These are phyloP conservation scores for Magnaporthiopsis rhizophila DNA, from an alignment of 2,329 filamentous ascomycete species.

Conservation along the genomic window DNA sequence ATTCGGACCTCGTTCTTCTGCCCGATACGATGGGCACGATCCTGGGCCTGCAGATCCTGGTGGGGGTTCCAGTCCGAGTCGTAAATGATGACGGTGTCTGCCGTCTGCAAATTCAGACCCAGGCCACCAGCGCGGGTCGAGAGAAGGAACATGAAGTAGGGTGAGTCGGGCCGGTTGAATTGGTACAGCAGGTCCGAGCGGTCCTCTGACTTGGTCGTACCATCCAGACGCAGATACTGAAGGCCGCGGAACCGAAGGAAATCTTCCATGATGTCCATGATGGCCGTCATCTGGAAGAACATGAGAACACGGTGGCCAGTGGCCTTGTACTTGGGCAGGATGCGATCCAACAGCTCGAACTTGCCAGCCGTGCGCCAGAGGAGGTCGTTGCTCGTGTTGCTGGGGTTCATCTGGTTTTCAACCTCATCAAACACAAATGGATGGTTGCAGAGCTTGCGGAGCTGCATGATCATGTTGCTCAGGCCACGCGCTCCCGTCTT, in stretches of 20 bases:
- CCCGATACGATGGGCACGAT: constrained; percentile 99
- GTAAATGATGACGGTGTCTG: constrained; percentile 98
- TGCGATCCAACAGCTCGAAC: constrained; percentile 87
- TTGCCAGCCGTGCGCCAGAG: constrained; percentile 95
- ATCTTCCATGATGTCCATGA: constrained; percentile 99
- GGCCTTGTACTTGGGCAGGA: constrained; percentile 86
- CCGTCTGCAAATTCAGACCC: constrained; percentile 92
- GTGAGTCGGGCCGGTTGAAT: constrained; percentile 85
- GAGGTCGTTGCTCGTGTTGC: constrained; percentile 79
- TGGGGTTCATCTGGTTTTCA: constrained; percentile 95
- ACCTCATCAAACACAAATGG: constrained; percentile 98
- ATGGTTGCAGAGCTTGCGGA: constrained; percentile 97
- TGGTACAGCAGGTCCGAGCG: constrained; percentile 80
- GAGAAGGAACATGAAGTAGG: constrained; percentile 97
- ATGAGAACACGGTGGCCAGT: constrained; percentile 94
- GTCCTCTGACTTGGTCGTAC: constrained; percentile 95
- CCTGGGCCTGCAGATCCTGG: constrained; percentile 96
- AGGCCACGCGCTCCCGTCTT: constrained; percentile 90
- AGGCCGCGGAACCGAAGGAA: constrained; percentile 79
- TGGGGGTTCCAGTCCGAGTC: constrained; percentile 99
- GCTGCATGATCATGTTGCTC: constrained; percentile 99
- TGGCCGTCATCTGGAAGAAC: constrained; percentile 99
- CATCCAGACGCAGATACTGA: constrained; percentile 85
- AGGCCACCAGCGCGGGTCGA: constrained; percentile 97
- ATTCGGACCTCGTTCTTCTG: constrained; percentile 99